A percentile compares a stretch with the other conserved stretches of the same genome.
These are phyloP conservation scores for Wallacemonas sp. DNA, from an alignment of 208 protist genomes.

Conservation along the genomic window DNA sequence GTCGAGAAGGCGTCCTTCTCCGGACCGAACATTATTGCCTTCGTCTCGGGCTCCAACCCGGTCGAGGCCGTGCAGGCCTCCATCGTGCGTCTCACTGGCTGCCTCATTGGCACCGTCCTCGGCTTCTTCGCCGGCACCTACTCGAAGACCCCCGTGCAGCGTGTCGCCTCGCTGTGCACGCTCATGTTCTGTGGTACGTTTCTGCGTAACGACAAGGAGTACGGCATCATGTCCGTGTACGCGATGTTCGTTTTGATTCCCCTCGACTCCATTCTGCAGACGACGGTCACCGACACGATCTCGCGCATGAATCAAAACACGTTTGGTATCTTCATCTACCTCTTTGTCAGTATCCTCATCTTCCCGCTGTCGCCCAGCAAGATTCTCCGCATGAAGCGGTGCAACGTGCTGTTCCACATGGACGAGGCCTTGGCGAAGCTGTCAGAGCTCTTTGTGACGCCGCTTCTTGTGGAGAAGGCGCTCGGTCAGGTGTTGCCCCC, in stretches of 20 bases:
- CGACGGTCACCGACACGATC: conserved; percentile 69
- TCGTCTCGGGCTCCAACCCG: conserved; percentile 82
- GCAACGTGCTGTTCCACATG: conserved; percentile 71
- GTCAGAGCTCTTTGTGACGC: conserved; percentile 59
- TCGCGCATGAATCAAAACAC: conserved; percentile 90
- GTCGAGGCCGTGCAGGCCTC: conserved; percentile 87
- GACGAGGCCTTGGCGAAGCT: conserved; percentile 49
- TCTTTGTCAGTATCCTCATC: conserved; percentile 70
- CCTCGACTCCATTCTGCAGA: conserved; percentile 51
- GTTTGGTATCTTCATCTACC: conserved; percentile 90
- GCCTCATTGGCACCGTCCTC: conserved; percentile 84
- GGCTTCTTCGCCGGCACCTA: conserved; percentile 87
- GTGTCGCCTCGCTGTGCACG: conserved; percentile 76
- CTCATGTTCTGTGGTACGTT: conserved; percentile 85
- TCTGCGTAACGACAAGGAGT: conserved; percentile 79
- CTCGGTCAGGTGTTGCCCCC: background rate
- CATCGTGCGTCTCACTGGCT: conserved; percentile 81
- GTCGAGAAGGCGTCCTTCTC: conserved; percentile 64
- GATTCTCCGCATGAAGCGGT: conserved; percentile 79
- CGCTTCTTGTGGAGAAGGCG: conserved; percentile 25
- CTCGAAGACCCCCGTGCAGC: conserved; percentile 64
- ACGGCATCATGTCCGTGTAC: conserved; percentile 86
- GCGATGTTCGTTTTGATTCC: conserved; percentile 89
- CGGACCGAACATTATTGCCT: conserved; percentile 89
- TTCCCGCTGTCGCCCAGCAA: conserved; percentile 72